A percentile compares a stretch with the other conserved stretches of the same genome.
These are phyloP conservation scores for Rhizophagus sp. DNA, from an alignment of 192 early-diverging fungal genomes.

Conservation along the genomic window DNA sequence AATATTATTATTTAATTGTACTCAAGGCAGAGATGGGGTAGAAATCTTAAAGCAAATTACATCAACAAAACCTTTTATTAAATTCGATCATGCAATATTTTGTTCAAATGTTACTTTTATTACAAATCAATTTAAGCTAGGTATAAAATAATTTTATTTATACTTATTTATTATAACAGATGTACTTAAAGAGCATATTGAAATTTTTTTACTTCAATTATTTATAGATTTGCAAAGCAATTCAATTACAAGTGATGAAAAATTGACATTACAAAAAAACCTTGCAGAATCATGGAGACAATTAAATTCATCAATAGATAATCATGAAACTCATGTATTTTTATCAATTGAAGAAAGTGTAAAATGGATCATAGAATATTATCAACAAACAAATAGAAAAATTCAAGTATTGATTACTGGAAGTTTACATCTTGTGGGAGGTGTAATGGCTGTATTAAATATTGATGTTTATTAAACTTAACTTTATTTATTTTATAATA, in stretches of 20 bases:
- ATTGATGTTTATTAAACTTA: conserved; percentile 46
- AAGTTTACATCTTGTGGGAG: conserved; percentile 90
- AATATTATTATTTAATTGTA: conserved; percentile 88
- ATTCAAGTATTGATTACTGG: conserved; percentile 85
- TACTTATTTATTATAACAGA: neutral
- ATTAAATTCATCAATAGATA: conserved; percentile 31
- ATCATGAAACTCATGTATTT: conserved; percentile 37
- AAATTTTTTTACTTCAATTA: neutral
- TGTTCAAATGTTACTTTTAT: conserved; percentile 69
- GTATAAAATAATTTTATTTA: neutral
- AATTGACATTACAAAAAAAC: conserved; percentile 62
- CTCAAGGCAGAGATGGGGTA: conserved; percentile 67
- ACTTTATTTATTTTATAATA: too few species aligned
- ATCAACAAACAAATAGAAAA: conserved; percentile 25
- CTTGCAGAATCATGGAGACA: conserved; percentile 59
- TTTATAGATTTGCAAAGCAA: conserved; percentile 69
- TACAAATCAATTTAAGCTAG: conserved; percentile 37
- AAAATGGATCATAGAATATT: conserved; percentile 48
- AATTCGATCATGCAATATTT: conserved; percentile 74
- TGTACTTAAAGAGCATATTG: too few species aligned
- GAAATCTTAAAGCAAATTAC: conserved; percentile 70
- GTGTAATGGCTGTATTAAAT: conserved; percentile 71
- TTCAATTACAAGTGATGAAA: conserved; percentile 60
- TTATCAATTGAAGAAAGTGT: conserved; percentile 69
- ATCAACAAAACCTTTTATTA: conserved; percentile 38